Conservation (phyloP, 225 moss, liverwort and hornwort genomes). For the Polytrichum commune region DNA sequence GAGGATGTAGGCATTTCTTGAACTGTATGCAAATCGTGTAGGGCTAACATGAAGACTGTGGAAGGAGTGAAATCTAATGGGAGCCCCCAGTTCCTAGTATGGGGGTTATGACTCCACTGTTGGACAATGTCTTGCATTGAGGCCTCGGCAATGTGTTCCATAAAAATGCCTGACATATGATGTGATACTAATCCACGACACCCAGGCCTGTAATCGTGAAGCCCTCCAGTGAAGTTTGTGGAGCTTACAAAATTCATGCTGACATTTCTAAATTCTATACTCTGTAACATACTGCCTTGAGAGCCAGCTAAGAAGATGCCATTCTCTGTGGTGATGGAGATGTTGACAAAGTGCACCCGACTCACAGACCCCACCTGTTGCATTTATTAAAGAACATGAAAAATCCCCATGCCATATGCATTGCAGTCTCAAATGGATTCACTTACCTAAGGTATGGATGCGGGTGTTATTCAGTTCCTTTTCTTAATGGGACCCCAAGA, state of each 20-base stretch:
- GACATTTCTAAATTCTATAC: slow-evolving; percentile 31
- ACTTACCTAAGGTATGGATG: not conserved
- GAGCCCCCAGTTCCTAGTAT: slow-evolving; percentile 14
- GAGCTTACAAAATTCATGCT: slow-evolving; percentile 16
- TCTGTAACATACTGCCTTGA: slow-evolving; percentile 13
- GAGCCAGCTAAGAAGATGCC: slow-evolving; percentile 58
- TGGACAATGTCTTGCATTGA: slow-evolving; percentile 24
- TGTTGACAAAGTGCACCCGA: slow-evolving; percentile 43
- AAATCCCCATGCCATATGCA: too few species aligned
- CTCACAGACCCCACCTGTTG: slow-evolving; percentile 36
- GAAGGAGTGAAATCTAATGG: slow-evolving; percentile 40
- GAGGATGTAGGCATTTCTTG: not conserved
- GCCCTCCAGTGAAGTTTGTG: slow-evolving; percentile 12
- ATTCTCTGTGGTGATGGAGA: slow-evolving; percentile 43
- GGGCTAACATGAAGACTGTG: not conserved
- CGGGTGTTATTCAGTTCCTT: too few species aligned
- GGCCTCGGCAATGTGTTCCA: slow-evolving; percentile 33
- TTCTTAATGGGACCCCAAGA: too few species aligned
- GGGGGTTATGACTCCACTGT: slow-evolving; percentile 27
- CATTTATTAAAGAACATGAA: not conserved
- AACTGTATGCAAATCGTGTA: not conserved
- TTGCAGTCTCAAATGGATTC: too few species aligned
- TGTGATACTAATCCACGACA: slow-evolving; percentile 56
- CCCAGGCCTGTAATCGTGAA: slow-evolving; percentile 61
- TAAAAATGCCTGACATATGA: slow-evolving; percentile 43